Conservation (phyloP, 768 basidiomycete genomes). For the Strobilomyces echinocephalus region DNA sequence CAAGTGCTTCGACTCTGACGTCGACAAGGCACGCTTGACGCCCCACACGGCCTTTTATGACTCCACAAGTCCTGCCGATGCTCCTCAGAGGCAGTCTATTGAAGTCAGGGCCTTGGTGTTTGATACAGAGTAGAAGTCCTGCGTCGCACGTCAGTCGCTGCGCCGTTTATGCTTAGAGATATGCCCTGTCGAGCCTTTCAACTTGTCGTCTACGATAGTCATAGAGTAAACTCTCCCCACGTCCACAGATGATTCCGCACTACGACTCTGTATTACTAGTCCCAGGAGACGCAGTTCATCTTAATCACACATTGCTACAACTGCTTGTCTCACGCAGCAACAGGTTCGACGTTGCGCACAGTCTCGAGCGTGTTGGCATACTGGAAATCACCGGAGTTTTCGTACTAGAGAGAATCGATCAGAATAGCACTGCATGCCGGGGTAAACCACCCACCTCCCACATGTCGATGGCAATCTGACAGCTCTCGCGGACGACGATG, state of each 20-base stretch:
- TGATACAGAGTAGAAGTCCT: constrained; percentile 29
- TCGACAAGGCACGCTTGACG: constrained; percentile 36
- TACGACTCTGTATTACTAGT: neutral
- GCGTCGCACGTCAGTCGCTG: neutral
- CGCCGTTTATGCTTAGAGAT: neutral
- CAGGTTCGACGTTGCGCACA: constrained; percentile 6
- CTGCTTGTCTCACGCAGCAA: constrained; percentile 10
- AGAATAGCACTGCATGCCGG: neutral
- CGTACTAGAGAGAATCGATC: constrained; percentile 45
- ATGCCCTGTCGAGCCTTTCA: neutral
- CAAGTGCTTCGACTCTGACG: constrained; percentile 43
- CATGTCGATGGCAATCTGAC: constrained; percentile 95
- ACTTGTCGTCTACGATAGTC: neutral
- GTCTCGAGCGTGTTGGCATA: constrained; percentile 55
- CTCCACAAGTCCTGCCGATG: constrained; percentile 29
- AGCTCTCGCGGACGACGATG: constrained; percentile 89
- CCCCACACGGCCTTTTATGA: constrained; percentile 43
- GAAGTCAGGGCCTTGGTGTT: constrained; percentile 43
- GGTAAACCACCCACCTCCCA: constrained; percentile 64
- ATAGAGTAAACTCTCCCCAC: too few relatives aligned
- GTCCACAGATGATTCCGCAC: neutral
- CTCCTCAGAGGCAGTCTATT: constrained; percentile 40
- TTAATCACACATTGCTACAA: neutral
- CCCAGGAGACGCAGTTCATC: neutral
- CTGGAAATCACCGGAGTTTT: constrained; percentile 78